Percentiles rank a stretch among this genome's conserved stretches.
These are phyloP conservation scores for Gaultheria prostrata DNA, from an alignment of 148 eudicot genomes.

Conservation along the genomic window DNA sequence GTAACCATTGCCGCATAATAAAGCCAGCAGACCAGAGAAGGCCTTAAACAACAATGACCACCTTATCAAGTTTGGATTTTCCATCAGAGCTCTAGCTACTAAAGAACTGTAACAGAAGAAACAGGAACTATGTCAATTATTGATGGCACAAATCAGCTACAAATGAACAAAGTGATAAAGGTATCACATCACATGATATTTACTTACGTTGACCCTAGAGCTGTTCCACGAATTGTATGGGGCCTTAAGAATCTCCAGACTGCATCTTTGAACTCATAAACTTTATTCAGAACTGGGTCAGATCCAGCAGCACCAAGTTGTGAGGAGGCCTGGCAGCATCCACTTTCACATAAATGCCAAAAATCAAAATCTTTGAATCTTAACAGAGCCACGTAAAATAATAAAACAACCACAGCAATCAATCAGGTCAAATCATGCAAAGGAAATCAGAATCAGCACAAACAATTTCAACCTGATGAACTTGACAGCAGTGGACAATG, in stretches of 20 bases:
- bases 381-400: constrained; percentile 8
- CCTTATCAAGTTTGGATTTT: constrained; percentile 77
- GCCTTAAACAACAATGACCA: constrained; percentile 91
- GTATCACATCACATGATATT: constrained; percentile 5
- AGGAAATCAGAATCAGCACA: constrained; percentile 4
- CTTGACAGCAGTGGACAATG: not conserved
- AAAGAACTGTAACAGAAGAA: constrained; percentile 64
- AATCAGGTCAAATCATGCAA: not conserved
- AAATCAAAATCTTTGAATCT: constrained; percentile 22
- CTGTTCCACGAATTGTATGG: constrained; percentile 96
- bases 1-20: constrained; percentile 94
- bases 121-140: constrained; percentile 11
- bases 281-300: constrained; percentile 56
- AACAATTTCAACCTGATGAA: not conserved
- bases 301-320: constrained; percentile 82
- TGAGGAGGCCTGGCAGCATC: constrained; percentile 63
- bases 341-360: constrained; percentile 24
- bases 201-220: constrained; percentile 82
- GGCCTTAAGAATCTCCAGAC: constrained; percentile 98
- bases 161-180: not conserved
- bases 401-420: not conserved
- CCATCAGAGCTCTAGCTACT: constrained; percentile 84
- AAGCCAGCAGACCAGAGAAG: constrained; percentile 76
- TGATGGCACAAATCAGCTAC: constrained; percentile 1
- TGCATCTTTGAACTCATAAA: constrained; percentile 67